Evolutionary conservation across 805 yeast species (phyloP).

Genomic region (Hanseniaspora pseudoguilliermondii): DNA sequence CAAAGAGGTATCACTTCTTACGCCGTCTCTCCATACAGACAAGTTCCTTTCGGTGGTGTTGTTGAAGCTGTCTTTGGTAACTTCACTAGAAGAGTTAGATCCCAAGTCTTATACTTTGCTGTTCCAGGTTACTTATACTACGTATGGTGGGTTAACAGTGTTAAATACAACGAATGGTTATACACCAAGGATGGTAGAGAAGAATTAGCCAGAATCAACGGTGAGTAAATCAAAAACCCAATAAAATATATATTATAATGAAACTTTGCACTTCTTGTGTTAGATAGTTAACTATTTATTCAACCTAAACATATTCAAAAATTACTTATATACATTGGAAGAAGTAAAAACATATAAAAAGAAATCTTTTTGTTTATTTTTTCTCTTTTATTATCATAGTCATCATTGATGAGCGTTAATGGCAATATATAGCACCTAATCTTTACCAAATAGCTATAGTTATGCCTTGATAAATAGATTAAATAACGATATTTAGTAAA

Average conservation of each 20-base stretch:
- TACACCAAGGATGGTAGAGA: constrained; percentile 97
- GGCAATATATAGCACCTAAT: too few species aligned
- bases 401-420: too few species aligned
- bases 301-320: not conserved
- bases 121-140: constrained; percentile 72
- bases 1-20: constrained; percentile 80
- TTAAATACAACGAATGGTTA: constrained; percentile 83
- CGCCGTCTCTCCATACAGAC: constrained; percentile 87
- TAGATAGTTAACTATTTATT: not conserved
- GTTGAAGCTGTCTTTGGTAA: constrained; percentile 80
- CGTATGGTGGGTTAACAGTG: constrained; percentile 76
- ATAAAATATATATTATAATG: not conserved
- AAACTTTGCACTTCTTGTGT: too few species aligned
- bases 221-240: constrained; percentile 18
- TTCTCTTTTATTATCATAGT: too few species aligned
- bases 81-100: constrained; percentile 83
- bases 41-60: constrained; percentile 79
- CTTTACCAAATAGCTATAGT: too few species aligned
- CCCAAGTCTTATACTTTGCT: constrained; percentile 65
- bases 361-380: too few species aligned
- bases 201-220: constrained; percentile 61
- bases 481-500: too few species aligned
- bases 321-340: not conserved
- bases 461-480: too few species aligned
- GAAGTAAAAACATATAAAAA: not conserved